Conservation (phyloP, 345 rosid genomes). For the Turritis glabra region DNA sequence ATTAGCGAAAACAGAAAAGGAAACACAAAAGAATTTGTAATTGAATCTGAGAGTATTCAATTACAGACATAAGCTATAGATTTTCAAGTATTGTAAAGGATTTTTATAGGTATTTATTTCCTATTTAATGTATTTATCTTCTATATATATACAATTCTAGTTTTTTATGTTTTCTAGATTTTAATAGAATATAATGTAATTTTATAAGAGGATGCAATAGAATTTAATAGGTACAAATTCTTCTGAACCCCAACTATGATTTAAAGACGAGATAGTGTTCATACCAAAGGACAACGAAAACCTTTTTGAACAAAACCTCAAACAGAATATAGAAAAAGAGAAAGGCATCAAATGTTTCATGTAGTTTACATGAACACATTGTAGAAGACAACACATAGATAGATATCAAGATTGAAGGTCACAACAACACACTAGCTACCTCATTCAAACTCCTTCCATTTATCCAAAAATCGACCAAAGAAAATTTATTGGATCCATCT, state of each 20-base stretch:
- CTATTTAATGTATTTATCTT: neutral
- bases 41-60: neutral
- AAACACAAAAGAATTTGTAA: neutral
- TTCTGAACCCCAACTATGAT: neutral
- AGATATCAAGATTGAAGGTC: no score
- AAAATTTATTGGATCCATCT: no score
- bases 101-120: neutral
- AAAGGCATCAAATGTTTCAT: no score
- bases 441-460: no score
- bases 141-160: neutral
- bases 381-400: no score
- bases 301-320: neutral
- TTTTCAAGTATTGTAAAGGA: neutral
- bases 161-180: neutral
- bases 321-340: neutral
- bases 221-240: neutral
- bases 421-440: no score
- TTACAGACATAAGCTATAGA: neutral
- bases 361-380: no score
- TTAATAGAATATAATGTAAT: neutral
- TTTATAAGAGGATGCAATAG: neutral
- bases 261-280: neutral
- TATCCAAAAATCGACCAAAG: no score
- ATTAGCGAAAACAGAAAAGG: neutral
- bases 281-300: neutral